Evolutionary conservation across 2,329 filamentous ascomycete species (phyloP), one percentile per base, ranked within the genome.

Genomic region (Monilinia fructigena): DNA sequence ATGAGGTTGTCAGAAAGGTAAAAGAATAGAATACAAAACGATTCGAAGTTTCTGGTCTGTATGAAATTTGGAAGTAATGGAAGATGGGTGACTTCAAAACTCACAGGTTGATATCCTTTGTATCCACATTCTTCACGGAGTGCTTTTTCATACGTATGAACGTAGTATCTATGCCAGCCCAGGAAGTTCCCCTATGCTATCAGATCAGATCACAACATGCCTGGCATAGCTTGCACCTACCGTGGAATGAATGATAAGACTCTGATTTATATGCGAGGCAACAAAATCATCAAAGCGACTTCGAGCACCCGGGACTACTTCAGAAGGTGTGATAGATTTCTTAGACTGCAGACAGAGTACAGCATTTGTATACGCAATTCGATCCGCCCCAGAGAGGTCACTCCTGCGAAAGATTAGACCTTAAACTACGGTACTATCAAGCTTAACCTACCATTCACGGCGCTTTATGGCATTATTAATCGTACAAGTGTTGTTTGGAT

Each of bases 101-200:
- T 65, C 61, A 72, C 64, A 47, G 80, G 79, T 63, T 80, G 77
- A 12, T 76, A 73, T 38, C 80, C 80, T 4, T 71, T 76, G 68
- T 81, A 82, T 45, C 78, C 77, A 64, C 80, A 82, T 52, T 80
- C 76, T 6, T 78, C 70, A 45, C 76, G 73, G 10, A 82, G 75
- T 48, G 77, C 77, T 63, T 78, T 74, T 67, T 82, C 80, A 65
- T 79, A 81, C 12, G 78, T 70, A 66, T 74, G 75, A 56, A 79
- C 72, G 69, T 76, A 80, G 67, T 79, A 78, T 50, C 80, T 76
- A 65, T 81, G 80, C 79, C 80, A 81, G 35, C 75, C 74, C 53
- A 81, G 71, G 70, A 81, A 80, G 69, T 70, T 72, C 6, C 58
- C 62, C 70, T 66, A 40, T 20, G 48, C 26, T 42, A 52, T 48